phyloP scores from a whole-genome alignment of 331 rosid genomes.

The Rhamnella rubrinervis region DNA sequence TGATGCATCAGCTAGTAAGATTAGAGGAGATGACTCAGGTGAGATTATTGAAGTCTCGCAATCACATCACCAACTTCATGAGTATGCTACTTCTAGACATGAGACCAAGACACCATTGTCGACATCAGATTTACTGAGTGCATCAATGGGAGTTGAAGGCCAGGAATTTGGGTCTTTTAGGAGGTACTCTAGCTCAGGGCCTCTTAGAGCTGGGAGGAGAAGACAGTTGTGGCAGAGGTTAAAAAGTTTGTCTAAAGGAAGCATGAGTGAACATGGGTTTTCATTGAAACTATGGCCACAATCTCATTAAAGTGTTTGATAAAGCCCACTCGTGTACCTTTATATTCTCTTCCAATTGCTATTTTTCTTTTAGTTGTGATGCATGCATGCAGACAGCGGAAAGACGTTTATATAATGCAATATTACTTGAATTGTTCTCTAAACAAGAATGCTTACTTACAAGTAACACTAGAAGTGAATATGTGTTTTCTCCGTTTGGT shows the following conservation, averaged over 20 bases:
- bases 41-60: constrained; percentile 31
- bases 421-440: too few relatives aligned
- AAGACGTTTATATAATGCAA: too few relatives aligned
- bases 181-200: constrained; percentile 72
- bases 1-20: constrained; percentile 22
- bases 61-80: constrained; percentile 22
- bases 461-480: too few relatives aligned
- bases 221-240: constrained; percentile 68
- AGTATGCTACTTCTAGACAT: constrained; percentile 32
- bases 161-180: constrained; percentile 65
- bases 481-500: too few relatives aligned
- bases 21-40: constrained; percentile 24
- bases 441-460: too few relatives aligned
- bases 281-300: constrained; percentile 52
- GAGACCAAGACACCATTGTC: constrained; percentile 40
- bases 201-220: constrained; percentile 47
- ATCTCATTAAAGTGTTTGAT: constrained; percentile 29
- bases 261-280: constrained; percentile 76
- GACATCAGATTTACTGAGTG: constrained; percentile 46
- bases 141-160: constrained; percentile 40
- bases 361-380: neutral
- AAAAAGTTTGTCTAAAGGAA: constrained; percentile 65
- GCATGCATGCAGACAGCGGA: neutral
- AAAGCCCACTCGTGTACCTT: neutral
- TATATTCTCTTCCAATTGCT: neutral